These are phyloP conservation scores for Ophiobolus disseminans DNA, from an alignment of 2,329 filamentous ascomycete species.

Conservation along the genomic window DNA sequence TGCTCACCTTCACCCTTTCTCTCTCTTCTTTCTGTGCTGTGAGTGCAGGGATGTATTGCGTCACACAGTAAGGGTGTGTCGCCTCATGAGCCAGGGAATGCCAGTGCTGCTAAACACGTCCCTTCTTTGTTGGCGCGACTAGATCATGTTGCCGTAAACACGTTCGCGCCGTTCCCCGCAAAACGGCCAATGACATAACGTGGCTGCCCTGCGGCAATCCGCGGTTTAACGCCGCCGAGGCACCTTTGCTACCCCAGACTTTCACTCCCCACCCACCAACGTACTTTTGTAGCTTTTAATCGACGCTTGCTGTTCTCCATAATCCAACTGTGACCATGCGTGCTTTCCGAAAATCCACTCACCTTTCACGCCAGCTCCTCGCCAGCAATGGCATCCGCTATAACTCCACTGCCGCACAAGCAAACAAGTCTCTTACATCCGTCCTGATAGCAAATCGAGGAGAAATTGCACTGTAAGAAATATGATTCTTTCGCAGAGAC, in stretches of 20 bases:
- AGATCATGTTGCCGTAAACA: constrained; percentile 18
- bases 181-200: constrained; percentile 21
- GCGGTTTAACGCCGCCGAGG: constrained; percentile 38
- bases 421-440: constrained; percentile 64
- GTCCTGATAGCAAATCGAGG: constrained; percentile 96
- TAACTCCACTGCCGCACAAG: constrained; percentile 38
- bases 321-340: constrained; percentile 39
- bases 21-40: no score
- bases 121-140: no score
- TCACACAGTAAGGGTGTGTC: no score
- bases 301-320: constrained; percentile 15
- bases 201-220: constrained; percentile 23
- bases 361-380: constrained; percentile 46
- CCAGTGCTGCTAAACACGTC: no score
- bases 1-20: no score
- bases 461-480: constrained; percentile 80
- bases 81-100: no score
- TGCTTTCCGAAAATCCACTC: constrained; percentile 42
- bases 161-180: constrained; percentile 26
- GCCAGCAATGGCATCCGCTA: constrained; percentile 38
- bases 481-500: neutral
- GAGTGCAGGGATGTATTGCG: no score
- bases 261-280: constrained; percentile 19
- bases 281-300: constrained; percentile 25
- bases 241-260: constrained; percentile 20